These are phyloP conservation scores for Globisporangium okanoganense DNA, from an alignment of 352 stramenopile genomes.

Conservation along the genomic window DNA sequence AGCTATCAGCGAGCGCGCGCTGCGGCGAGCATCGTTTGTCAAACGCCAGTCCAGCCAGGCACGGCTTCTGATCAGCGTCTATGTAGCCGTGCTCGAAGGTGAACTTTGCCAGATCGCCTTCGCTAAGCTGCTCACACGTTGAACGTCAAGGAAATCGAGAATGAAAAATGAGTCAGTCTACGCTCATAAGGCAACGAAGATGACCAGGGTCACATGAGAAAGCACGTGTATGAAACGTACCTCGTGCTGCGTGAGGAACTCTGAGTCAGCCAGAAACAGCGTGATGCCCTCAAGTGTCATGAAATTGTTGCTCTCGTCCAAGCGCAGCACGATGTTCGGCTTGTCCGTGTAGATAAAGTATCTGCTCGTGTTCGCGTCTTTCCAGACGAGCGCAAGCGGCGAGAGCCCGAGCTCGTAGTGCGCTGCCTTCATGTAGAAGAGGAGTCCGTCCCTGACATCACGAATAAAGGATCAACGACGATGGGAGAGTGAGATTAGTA, in stretches of 20 bases:
- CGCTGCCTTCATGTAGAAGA: constrained; percentile 89
- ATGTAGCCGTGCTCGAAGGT: constrained; percentile 65
- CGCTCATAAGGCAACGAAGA: not conserved
- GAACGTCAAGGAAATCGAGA: not conserved
- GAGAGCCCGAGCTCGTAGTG: constrained; percentile 89
- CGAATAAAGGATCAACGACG: not conserved
- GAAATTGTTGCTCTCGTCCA: constrained; percentile 50
- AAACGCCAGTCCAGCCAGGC: constrained; percentile 55
- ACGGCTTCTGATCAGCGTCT: constrained; percentile 36
- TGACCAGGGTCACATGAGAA: not conserved
- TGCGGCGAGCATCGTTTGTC: constrained; percentile 78
- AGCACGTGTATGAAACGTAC: constrained; percentile 21
- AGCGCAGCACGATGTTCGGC: constrained; percentile 64
- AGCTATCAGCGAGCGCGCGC: constrained; percentile 80
- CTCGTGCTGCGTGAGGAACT: constrained; percentile 63
- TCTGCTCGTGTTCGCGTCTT: constrained; percentile 80
- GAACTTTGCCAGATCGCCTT: constrained; percentile 79
- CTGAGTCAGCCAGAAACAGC: constrained; percentile 38
- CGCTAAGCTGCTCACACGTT: constrained; percentile 35
- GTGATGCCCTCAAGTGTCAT: constrained; percentile 69
- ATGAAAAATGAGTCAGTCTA: not conserved
- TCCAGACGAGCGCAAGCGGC: constrained; percentile 87
- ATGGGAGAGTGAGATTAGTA: not conserved
- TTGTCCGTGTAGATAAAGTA: constrained; percentile 76
- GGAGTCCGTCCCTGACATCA: constrained; percentile 69